phyloP scores from a whole-genome alignment of 257 asterid species.

The Ilex aquifolium region DNA sequence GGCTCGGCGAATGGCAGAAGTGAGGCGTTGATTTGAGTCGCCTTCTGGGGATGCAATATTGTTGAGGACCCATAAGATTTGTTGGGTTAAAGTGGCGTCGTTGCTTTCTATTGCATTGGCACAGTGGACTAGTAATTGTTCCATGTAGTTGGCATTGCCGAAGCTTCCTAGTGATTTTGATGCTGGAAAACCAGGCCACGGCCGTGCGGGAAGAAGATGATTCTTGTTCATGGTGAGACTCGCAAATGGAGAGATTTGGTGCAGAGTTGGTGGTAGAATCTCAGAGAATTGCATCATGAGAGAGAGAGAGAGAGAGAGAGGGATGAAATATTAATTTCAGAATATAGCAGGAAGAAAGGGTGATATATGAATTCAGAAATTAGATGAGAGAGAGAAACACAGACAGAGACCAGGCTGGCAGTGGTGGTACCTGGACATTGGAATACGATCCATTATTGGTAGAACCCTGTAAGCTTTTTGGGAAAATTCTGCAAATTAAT shows the following conservation, averaged over 20 bases:
- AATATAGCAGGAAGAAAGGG: not conserved
- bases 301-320: slow-evolving; percentile 2
- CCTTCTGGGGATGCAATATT: slow-evolving; percentile 95
- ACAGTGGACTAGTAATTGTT: slow-evolving; percentile 77
- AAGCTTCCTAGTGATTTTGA: slow-evolving; percentile 35
- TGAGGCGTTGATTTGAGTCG: slow-evolving; percentile 84
- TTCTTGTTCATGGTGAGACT: slow-evolving; percentile 28
- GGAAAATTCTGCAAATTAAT: slow-evolving; percentile 27
- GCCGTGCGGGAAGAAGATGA: slow-evolving; percentile 27
- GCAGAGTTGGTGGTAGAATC: slow-evolving; percentile 29
- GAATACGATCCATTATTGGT: slow-evolving; percentile 44
- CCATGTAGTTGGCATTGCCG: slow-evolving; percentile 92
- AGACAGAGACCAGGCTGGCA: slow-evolving; percentile 75
- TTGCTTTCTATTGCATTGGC: slow-evolving; percentile 80
- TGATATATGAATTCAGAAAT: slow-evolving; percentile 17
- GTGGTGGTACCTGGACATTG: slow-evolving; percentile 70
- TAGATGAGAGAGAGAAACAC: slow-evolving; percentile 1
- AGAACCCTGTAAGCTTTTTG: not conserved
- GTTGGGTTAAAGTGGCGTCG: slow-evolving; percentile 87
- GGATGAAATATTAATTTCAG: not conserved
- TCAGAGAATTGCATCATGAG: slow-evolving; percentile 68
- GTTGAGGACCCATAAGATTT: slow-evolving; percentile 91
- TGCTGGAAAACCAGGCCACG: slow-evolving; percentile 68
- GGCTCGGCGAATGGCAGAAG: slow-evolving; percentile 86
- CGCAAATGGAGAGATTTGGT: slow-evolving; percentile 35